Percentiles rank a stretch among this genome's conserved stretches.
phyloP scores from a whole-genome alignment of 148 eudicot species.

The Rhododendron vialii region DNA sequence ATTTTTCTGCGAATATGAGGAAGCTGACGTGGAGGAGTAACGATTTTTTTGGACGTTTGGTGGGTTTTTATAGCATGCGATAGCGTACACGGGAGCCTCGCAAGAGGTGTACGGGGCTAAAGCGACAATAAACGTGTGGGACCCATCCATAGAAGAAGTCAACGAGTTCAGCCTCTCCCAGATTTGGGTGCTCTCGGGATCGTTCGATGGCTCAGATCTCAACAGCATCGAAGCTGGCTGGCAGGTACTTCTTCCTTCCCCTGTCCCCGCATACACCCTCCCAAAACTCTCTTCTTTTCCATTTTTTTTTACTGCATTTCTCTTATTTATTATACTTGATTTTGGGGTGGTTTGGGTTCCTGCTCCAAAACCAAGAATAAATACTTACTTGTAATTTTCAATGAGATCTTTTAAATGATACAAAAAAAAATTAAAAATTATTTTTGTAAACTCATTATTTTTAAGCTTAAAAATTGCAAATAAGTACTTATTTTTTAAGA shows the following conservation, averaged over 20 bases:
- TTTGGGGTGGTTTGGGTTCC: too few relatives aligned
- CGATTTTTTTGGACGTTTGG: not conserved
- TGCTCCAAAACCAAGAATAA: too few relatives aligned
- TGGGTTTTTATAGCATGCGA: slow-evolving; percentile 61
- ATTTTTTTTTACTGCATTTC: too few relatives aligned
- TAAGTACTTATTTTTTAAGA: too few relatives aligned
- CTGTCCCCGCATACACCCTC: not conserved
- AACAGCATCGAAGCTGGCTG: slow-evolving; percentile 99
- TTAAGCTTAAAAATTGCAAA: too few relatives aligned
- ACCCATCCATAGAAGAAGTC: slow-evolving; percentile 62
- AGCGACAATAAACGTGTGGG: slow-evolving; percentile 97
- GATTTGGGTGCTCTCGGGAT: slow-evolving; percentile 95
- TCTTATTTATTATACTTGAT: too few relatives aligned
- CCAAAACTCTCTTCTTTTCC: not conserved
- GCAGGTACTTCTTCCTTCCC: slow-evolving; percentile 60
- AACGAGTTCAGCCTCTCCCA: slow-evolving; percentile 96
- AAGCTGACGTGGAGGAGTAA: not conserved
- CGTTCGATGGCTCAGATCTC: slow-evolving; percentile 94
- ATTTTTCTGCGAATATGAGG: not conserved
- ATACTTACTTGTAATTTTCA: too few relatives aligned
- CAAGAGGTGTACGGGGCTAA: slow-evolving; percentile 79
- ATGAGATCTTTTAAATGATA: too few relatives aligned
- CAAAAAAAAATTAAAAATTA: too few relatives aligned
- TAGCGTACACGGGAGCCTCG: slow-evolving; percentile 76
- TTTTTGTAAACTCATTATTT: too few relatives aligned